Evolutionary conservation across 768 basidiomycete genomes (phyloP).

Genomic region (Podaxis carcinomalis): DNA sequence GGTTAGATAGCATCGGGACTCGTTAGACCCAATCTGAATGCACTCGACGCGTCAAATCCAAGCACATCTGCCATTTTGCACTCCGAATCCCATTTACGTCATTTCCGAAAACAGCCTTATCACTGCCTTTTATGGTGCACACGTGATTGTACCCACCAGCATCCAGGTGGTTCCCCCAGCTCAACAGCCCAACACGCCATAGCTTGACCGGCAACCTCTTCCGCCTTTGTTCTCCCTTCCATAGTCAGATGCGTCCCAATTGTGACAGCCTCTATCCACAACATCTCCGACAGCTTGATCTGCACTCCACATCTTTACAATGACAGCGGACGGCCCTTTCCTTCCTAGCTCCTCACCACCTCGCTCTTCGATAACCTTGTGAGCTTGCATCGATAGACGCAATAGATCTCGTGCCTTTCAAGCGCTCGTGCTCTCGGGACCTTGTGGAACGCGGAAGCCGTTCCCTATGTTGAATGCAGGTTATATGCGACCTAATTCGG

Average conservation of each 20-base stretch:
- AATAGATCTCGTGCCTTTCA: not conserved
- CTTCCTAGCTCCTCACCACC: not conserved
- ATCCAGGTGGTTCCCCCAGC: conserved; percentile 7
- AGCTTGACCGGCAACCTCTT: conserved; percentile 15
- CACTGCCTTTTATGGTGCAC: conserved; percentile 22
- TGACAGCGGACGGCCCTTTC: not conserved
- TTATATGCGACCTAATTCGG: not conserved
- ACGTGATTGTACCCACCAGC: conserved; percentile 8
- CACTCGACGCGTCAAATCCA: conserved; percentile 16
- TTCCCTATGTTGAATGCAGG: not conserved
- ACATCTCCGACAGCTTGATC: conserved; percentile 8
- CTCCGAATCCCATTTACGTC: conserved; percentile 27
- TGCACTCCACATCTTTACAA: conserved; percentile 2
- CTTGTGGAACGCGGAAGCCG: not conserved
- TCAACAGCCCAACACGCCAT: conserved; percentile 14
- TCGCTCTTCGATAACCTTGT: not conserved
- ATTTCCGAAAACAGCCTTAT: conserved; percentile 27
- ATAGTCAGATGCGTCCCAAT: conserved; percentile 12
- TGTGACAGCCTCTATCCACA: conserved; percentile 7
- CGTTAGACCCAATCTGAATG: conserved; percentile 17
- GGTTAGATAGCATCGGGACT: not conserved
- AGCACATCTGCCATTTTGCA: conserved; percentile 19
- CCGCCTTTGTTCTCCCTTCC: conserved; percentile 8
- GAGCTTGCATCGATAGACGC: not conserved
- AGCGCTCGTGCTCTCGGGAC: not conserved